Evolutionary conservation across 2,329 filamentous ascomycete genomes (phyloP).

Genomic region (Pseudogymnoascus sp.): DNA sequence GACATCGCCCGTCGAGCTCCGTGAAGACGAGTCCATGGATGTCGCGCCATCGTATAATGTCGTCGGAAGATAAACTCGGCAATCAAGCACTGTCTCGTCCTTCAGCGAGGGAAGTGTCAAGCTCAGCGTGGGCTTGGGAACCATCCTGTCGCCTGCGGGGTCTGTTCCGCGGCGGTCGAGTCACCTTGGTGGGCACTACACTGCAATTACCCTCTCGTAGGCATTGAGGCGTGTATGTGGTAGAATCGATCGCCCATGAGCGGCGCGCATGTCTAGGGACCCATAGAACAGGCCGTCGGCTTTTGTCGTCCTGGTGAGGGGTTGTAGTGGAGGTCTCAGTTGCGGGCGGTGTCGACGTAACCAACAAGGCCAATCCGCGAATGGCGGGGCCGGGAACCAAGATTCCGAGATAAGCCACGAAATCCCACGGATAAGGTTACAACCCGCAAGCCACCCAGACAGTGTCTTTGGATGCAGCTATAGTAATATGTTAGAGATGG

Average conservation of each 20-base stretch:
- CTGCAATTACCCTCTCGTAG: background rate
- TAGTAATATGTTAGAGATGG: background rate
- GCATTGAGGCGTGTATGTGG: background rate
- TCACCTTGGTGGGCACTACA: background rate
- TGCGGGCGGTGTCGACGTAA: background rate
- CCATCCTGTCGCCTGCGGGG: slow-evolving; percentile 32
- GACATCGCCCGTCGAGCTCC: background rate
- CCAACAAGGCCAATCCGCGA: background rate
- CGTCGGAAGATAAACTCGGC: slow-evolving; percentile 69
- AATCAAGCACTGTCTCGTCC: slow-evolving; percentile 67
- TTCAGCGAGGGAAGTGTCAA: slow-evolving; percentile 80
- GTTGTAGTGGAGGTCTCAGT: background rate
- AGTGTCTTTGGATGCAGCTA: background rate
- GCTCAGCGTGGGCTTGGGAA: slow-evolving; percentile 49
- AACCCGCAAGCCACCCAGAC: background rate
- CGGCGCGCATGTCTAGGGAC: background rate
- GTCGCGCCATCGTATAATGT: slow-evolving; percentile 12
- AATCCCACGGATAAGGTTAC: background rate
- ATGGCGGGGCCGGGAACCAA: background rate
- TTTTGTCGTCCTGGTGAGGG: background rate
- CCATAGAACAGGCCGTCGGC: background rate
- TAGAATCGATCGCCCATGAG: background rate
- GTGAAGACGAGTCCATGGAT: background rate
- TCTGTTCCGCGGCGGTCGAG: background rate
- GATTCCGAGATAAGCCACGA: background rate